Evolutionary conservation across 2,329 filamentous ascomycete genomes (phyloP), one percentile per base, ranked within the genome.

Genomic region (Stagonosporopsis chrysanthemi): DNA sequence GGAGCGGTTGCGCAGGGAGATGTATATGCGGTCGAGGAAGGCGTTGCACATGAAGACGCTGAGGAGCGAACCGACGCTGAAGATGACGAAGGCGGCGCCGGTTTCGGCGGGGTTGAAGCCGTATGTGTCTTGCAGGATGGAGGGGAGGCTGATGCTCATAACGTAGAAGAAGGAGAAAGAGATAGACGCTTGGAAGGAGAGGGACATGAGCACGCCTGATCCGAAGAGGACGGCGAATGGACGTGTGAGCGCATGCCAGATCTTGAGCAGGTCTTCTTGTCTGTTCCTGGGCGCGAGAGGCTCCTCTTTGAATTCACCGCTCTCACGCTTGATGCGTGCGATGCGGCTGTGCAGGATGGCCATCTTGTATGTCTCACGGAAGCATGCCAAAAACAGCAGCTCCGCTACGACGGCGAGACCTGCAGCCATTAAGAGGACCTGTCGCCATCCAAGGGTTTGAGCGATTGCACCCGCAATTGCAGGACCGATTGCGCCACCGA

Each of bases 341-440:
- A 60, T 56, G 55, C 52, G 70, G 28, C 47, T 55, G 56, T 62
- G 67, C 39, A 88, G 71, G 42, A 88, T 85, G 1, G 80, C 75
- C 38, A 86, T 79, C 65, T 82, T 83, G 72, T 88, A 89, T 12
- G 87, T 89, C 75, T 89, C 87, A 6, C 80, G 74, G 65, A 84
- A 86, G 64, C 75, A 81, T 0, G 75, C 74, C 7, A 87, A 68
- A 59, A 87, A 84, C 4, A 81, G 45, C 0, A 84, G 29, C 69
- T 85, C 84, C 60, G 81, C 84, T 1, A 77, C 60, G 6, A 76
- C 68, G 0, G 84, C 82, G 26, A 87, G 65, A 0, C 65, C 76
- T 2, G 78, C 80, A 8, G 79, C 78, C 54, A 85, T 79, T 77
- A 82, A 83, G 2, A 88, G 68, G 0, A 84, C 79, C 43, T 71